Conservation (phyloP, 805 yeast species). For the Candida montana region DNA sequence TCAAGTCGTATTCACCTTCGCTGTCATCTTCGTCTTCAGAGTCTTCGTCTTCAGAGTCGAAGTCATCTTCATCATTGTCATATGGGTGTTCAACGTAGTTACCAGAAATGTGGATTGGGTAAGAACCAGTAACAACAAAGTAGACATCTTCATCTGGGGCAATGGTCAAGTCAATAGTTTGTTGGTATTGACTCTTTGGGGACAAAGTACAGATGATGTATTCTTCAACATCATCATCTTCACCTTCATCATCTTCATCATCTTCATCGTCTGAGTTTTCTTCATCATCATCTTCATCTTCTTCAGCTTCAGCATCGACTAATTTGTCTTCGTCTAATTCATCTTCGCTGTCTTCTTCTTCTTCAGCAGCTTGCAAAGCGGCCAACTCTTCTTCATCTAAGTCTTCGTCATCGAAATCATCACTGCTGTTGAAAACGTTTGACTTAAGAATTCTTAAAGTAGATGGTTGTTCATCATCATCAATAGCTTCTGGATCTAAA, state of each 20-base stretch:
- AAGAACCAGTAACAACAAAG: constrained; percentile 95
- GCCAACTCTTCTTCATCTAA: constrained; percentile 35
- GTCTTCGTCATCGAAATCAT: constrained; percentile 37
- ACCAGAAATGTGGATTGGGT: constrained; percentile 88
- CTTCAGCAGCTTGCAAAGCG: constrained; percentile 19
- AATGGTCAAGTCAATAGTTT: constrained; percentile 83
- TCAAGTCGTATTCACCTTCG: constrained; percentile 54
- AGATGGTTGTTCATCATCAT: constrained; percentile 76
- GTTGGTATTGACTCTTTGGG: constrained; percentile 82
- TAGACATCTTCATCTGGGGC: constrained; percentile 90
- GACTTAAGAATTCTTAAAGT: constrained; percentile 81
- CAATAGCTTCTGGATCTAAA: constrained; percentile 82
- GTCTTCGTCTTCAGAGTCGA: constrained; percentile 39
- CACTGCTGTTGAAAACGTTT: constrained; percentile 38
- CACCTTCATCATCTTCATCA: constrained; percentile 49
- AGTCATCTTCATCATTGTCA: constrained; percentile 54
- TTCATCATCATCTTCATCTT: constrained; percentile 45
- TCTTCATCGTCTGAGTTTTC: constrained; percentile 37
- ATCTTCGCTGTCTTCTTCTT: constrained; percentile 28
- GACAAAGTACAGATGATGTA: constrained; percentile 84
- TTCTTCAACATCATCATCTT: constrained; percentile 77
- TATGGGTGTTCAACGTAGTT: constrained; percentile 95
- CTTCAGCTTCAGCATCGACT: constrained; percentile 47
- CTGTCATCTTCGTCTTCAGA: constrained; percentile 15
- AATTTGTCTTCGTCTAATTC: constrained; percentile 38